These are phyloP conservation scores for Raddia distichophylla DNA, from an alignment of 176 grass and related monocot genomes.

Conservation along the genomic window DNA sequence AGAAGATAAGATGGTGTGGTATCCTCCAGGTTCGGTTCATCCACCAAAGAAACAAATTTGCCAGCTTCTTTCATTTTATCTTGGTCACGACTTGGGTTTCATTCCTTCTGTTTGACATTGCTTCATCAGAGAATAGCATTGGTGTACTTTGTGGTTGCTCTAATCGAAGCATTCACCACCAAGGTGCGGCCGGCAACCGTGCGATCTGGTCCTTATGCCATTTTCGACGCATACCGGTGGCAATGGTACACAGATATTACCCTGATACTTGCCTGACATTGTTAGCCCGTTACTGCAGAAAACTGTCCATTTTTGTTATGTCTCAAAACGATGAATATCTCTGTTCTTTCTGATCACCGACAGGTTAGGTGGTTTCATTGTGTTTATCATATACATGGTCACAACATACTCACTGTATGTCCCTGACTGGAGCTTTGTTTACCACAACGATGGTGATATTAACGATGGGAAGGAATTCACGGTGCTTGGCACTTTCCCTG, in stretches of 20 bases:
- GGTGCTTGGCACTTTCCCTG: slow-evolving; percentile 26
- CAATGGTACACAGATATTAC: slow-evolving; percentile 57
- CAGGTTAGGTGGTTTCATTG: slow-evolving; percentile 55
- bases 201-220: slow-evolving; percentile 41
- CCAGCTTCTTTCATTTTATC: not conserved
- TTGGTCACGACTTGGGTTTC: not conserved
- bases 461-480: slow-evolving; percentile 66
- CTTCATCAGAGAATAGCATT: slow-evolving; percentile 66
- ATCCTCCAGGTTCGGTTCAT: slow-evolving; percentile 67
- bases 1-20: slow-evolving; percentile 77
- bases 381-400: slow-evolving; percentile 57
- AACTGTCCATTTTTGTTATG: not conserved
- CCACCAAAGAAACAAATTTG: not conserved
- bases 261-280: not conserved
- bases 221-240: slow-evolving; percentile 58
- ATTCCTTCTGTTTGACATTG: slow-evolving; percentile 3
- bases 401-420: slow-evolving; percentile 54
- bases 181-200: slow-evolving; percentile 49
- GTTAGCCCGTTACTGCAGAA: not conserved
- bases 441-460: slow-evolving; percentile 38
- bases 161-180: slow-evolving; percentile 56
- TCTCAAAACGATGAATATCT: not conserved
- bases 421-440: slow-evolving; percentile 67
- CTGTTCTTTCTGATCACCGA: slow-evolving; percentile 13
- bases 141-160: slow-evolving; percentile 72